Evolutionary conservation across 2,329 filamentous ascomycete species (phyloP).

Genomic region (Ceratocystis colombiana): DNA sequence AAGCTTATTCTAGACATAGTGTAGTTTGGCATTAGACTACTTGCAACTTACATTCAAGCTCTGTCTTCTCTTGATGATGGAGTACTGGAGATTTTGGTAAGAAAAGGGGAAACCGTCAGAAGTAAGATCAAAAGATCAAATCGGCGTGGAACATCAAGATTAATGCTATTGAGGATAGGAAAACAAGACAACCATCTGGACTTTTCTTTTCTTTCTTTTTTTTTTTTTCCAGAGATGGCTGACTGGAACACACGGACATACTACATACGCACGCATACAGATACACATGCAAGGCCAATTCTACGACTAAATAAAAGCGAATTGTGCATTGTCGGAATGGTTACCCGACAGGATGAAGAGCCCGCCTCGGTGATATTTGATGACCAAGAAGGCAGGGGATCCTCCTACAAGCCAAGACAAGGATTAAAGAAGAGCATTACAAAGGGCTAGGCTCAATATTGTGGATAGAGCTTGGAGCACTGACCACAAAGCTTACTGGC

Average conservation of each 20-base stretch:
- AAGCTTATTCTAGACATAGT: background rate
- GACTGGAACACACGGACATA: background rate
- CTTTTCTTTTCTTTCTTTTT: too few relatives aligned
- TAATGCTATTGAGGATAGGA: too few relatives aligned
- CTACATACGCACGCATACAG: background rate
- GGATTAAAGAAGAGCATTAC: background rate
- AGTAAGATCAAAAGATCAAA: too few relatives aligned
- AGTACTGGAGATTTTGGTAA: too few relatives aligned
- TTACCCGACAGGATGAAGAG: background rate
- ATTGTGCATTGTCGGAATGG: background rate
- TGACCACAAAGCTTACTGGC: background rate
- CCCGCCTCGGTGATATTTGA: background rate
- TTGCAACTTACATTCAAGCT: too few relatives aligned
- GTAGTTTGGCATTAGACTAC: background rate
- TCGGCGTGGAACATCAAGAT: too few relatives aligned
- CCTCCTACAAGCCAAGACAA: background rate
- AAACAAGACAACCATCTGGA: too few relatives aligned
- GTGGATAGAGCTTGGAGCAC: background rate
- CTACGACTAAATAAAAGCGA: background rate
- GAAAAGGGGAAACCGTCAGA: too few relatives aligned
- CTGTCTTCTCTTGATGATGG: too few relatives aligned
- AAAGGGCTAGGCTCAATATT: background rate
- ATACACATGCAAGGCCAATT: background rate
- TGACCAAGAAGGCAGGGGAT: background rate
- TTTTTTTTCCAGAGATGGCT: too few relatives aligned